Evolutionary conservation across 768 basidiomycete species (phyloP), one percentile per base, ranked within the genome.

Genomic region (Goffeauzyma gilvescens): DNA sequence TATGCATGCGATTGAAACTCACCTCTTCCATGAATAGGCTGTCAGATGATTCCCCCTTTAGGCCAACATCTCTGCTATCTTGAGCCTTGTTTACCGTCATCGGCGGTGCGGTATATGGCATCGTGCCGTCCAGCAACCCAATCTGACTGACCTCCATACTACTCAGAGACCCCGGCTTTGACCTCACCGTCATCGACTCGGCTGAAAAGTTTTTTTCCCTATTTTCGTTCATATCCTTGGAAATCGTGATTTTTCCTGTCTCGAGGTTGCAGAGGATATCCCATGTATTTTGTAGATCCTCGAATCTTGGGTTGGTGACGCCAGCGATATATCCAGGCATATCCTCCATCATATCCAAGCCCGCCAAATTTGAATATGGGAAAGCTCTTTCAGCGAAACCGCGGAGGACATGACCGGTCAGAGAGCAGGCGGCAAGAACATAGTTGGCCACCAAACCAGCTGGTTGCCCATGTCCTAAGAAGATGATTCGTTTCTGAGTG

Each of bases 291-390:
- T 78, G 75, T 0, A 79, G 73, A 1, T 79, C 69, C 55, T 90
- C 85, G 64, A 95, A 95, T 34, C 95, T 86, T 2, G 89, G 93
- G 55, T 98, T 98, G 1, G 84, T 89, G 2, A 96, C 90, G 1
- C 93, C 93, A 8, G 89, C 93, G 40, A 98, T 87, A 58, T 79
- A 98, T 10, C 84, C 90, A 4, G 81, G 78, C 28, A 32, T 71
- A 79, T 66, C 67, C 63, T 89, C 81, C 73, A 89, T 81, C 55
- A 89, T 82, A 50, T 90, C 87, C 44, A 80, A 69, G 43, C 63
- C 51, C 70, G 62, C 77, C 51, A 98, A 68, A 58, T 84, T 90
- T 4, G 87, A 84, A 57, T 98, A 98, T 0, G 93, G 90, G 61
- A 95, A 96, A 2, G 86, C 79, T 13, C 85, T 75, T 54, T 84